Conservation (phyloP, 306 rosid species). For the Cucumis sativus region Cucumber_9930_V3 NC_026661.2:21148001-21148500, state of each 20-base stretch:
- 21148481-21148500: no score
- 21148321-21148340: neutral
- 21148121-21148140: neutral
- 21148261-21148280: neutral
- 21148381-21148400: neutral
- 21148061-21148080: slow-evolving; percentile 16
- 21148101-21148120: neutral
- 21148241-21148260: neutral
- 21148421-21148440: no score
- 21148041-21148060: slow-evolving; percentile 28
- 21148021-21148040: slow-evolving; percentile 32
- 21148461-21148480: no score
- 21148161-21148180: neutral
- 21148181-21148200: neutral
- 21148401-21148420: neutral
- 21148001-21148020: slow-evolving; percentile 25
- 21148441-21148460: no score
- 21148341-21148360: neutral
- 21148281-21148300: neutral
- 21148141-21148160: neutral
- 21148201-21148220: neutral
- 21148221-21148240: neutral
- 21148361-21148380: neutral
- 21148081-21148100: neutral
- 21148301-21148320: neutral